These are phyloP conservation scores for Fistulina hepatica DNA, from an alignment of 1,284 basidiomycete genomes.

Conservation along the genomic window DNA sequence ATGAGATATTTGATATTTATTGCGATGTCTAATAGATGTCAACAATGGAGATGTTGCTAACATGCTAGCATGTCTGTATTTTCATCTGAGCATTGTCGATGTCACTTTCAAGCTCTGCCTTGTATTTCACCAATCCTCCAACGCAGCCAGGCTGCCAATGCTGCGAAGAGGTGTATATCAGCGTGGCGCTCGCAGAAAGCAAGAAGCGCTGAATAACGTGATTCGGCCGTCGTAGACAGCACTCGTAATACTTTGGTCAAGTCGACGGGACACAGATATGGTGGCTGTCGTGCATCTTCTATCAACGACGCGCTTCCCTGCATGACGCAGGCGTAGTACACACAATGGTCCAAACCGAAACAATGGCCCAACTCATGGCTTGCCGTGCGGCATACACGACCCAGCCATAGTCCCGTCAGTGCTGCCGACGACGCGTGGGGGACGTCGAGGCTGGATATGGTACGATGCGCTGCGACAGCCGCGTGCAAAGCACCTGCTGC, in stretches of 20 bases:
- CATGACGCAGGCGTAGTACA: slow-evolving; percentile 27
- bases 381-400: slow-evolving; percentile 24
- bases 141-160: slow-evolving; percentile 23
- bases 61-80: no score
- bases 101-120: no score
- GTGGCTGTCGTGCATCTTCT: slow-evolving; percentile 26
- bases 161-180: slow-evolving; percentile 18
- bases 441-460: slow-evolving; percentile 10
- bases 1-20: no score
- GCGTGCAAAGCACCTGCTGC: slow-evolving; percentile 12
- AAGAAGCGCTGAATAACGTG: slow-evolving; percentile 17
- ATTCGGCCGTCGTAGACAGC: slow-evolving; percentile 7
- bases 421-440: slow-evolving; percentile 10
- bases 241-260: slow-evolving; percentile 22
- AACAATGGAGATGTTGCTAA: no score
- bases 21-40: no score
- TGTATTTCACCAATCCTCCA: no score
- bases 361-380: slow-evolving; percentile 27
- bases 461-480: slow-evolving; percentile 14
- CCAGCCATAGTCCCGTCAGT: slow-evolving; percentile 22
- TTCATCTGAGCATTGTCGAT: no score
- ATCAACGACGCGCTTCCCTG: slow-evolving; percentile 22
- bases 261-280: slow-evolving; percentile 27
- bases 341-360: slow-evolving; percentile 27
- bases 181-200: slow-evolving; percentile 19